Evolutionary conservation across 352 stramenopile genomes (phyloP), one percentile per base, ranked within the genome.

Genomic region (Saprolegnia parasitica): DNA sequence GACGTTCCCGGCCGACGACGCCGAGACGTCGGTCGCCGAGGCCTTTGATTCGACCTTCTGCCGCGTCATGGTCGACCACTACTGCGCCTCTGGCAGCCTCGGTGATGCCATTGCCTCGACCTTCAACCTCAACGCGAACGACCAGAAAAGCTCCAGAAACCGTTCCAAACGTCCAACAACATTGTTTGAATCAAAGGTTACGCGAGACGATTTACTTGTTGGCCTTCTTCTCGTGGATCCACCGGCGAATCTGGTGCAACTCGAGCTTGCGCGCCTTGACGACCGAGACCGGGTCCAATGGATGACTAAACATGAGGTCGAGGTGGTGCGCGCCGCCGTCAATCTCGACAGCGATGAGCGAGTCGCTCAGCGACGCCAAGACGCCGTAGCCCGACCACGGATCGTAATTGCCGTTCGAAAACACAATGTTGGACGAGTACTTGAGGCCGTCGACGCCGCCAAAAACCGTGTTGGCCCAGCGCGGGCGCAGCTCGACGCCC

Each of bases 331-430:
- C 89, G 39, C 89, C 89, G 23, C 80, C 80, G 18, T 89, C 78
- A 18, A 97, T 80, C 4, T 79, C 68, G 24, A 94, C 73, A 13
- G 76, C 76, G 18, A 97, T 77, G 56, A 96, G 81, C 26, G 80
- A 87, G 40, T 90, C 80, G 29, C 81, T 87, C 13, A 81, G 71
- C 26, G 77, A 77, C 42, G 84, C 71, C 23, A 89, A 84, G 32
- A 98, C 88, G 49, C 93, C 95, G 1, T 83, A 95, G 23, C 84
- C 86, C 35, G 79, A 91, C 92, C 91, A 98, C 56, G 95, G 95
- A 74, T 98, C 95, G 46, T 93, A 88, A 67, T 97, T 84, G 62
- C 95, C 95, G 74, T 98, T 98, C 65, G 90, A 97, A 65, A 98
- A 93, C 42, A 98, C 85, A 52, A 98, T 96, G 79, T 98, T 98